Conservation (phyloP, 2,329 filamentous ascomycete genomes). For the Fusarium algeriense region DNA sequence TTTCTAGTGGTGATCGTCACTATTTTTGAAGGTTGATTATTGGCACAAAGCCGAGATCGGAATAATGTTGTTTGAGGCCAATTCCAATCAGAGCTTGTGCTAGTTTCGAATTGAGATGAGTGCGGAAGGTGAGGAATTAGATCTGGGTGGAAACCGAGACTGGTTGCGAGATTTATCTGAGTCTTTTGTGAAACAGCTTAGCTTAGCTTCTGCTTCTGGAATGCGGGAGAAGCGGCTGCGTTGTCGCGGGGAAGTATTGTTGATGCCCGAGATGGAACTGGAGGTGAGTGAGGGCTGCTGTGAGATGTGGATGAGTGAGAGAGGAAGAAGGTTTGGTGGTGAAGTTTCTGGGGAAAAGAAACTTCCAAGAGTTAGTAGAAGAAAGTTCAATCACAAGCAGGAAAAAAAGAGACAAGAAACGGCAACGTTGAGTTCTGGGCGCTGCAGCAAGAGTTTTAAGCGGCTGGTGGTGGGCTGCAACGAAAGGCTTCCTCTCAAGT, state of each 20-base stretch:
- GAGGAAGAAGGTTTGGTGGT: slow-evolving; percentile 12
- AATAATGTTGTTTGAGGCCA: slow-evolving; percentile 16
- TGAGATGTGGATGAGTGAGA: slow-evolving; percentile 23
- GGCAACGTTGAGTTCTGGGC: slow-evolving; percentile 42
- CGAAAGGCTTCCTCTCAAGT: slow-evolving; percentile 40
- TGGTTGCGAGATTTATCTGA: slow-evolving; percentile 28
- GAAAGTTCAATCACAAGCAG: slow-evolving; percentile 13
- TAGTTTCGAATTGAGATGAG: slow-evolving; percentile 22
- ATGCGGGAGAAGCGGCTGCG: slow-evolving; percentile 27
- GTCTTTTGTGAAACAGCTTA: slow-evolving; percentile 30
- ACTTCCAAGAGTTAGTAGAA: neutral
- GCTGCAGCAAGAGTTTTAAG: slow-evolving; percentile 52
- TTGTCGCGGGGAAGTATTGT: slow-evolving; percentile 31
- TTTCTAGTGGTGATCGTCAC: slow-evolving; percentile 5
- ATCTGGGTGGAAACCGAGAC: slow-evolving; percentile 2
- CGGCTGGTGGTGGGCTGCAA: slow-evolving; percentile 44
- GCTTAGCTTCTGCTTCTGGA: slow-evolving; percentile 6
- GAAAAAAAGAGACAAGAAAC: slow-evolving; percentile 29
- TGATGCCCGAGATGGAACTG: slow-evolving; percentile 32
- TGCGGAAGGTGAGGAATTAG: slow-evolving; percentile 10
- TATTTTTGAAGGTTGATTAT: slow-evolving; percentile 3
- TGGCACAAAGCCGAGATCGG: slow-evolving; percentile 22
- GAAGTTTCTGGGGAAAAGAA: neutral
- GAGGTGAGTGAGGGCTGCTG: slow-evolving; percentile 24
- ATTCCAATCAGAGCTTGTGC: slow-evolving; percentile 24